Conservation (phyloP, 345 rosid genomes). For the Litchi chinensis region DNA sequence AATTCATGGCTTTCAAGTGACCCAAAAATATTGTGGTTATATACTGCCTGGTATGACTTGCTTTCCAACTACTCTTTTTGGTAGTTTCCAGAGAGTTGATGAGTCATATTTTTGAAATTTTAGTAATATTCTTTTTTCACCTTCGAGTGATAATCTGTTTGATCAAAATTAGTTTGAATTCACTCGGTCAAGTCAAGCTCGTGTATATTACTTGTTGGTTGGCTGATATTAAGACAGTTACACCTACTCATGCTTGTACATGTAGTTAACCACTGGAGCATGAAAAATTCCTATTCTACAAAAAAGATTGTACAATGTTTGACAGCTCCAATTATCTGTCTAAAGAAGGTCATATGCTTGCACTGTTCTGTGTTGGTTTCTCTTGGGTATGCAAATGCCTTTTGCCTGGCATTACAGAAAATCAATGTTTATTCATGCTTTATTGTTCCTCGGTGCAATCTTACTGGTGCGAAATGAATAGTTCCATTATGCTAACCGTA, state of each 20-base stretch:
- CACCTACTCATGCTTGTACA: neutral
- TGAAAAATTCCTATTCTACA: neutral
- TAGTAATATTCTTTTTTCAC: too few relatives aligned
- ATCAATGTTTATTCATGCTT: too few relatives aligned
- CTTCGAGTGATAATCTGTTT: neutral
- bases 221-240: too few relatives aligned
- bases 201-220: neutral
- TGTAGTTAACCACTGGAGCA: neutral
- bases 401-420: too few relatives aligned
- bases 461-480: too few relatives aligned
- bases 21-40: slow-evolving; percentile 77
- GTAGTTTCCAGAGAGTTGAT: neutral
- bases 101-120: neutral
- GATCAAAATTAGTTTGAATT: neutral
- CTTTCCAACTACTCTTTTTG: neutral
- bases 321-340: too few relatives aligned
- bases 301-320: neutral
- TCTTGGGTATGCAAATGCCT: neutral
- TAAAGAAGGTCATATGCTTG: neutral
- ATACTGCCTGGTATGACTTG: slow-evolving; percentile 78
- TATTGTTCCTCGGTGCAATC: too few relatives aligned
- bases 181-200: neutral
- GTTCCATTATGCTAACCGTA: too few relatives aligned
- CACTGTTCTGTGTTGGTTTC: neutral
- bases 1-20: slow-evolving; percentile 75